These are phyloP conservation scores for Fraxinus albicans DNA, from an alignment of 305 asterid genomes.

Conservation along the genomic window DNA sequence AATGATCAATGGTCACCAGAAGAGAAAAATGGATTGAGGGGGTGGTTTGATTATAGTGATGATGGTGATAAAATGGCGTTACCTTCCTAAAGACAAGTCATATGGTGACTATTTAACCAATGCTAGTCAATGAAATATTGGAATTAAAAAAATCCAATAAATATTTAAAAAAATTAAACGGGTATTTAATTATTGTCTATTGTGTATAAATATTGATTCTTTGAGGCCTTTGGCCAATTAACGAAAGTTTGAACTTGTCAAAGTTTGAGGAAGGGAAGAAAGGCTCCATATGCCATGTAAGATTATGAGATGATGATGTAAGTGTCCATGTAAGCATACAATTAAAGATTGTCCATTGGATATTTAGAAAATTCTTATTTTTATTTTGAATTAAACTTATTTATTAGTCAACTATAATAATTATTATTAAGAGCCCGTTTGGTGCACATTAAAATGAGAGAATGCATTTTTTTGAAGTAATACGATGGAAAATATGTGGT, in stretches of 20 bases:
- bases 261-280: conserved; percentile 27
- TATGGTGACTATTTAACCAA: conserved; percentile 17
- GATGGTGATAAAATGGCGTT: background rate
- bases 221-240: conserved; percentile 31
- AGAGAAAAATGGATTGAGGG: background rate
- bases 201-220: conserved; percentile 11
- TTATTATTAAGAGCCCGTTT: too few species aligned
- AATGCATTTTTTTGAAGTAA: too few species aligned
- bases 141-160: background rate
- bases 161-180: background rate
- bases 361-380: background rate
- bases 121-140: conserved; percentile 39
- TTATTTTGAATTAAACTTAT: background rate
- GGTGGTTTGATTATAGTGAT: background rate
- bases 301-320: background rate
- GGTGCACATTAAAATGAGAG: too few species aligned
- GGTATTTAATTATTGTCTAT: conserved; percentile 17
- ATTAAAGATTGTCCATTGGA: background rate
- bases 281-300: background rate
- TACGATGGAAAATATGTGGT: too few species aligned
- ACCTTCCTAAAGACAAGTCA: background rate
- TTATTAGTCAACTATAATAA: background rate
- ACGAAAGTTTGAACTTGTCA: conserved; percentile 45
- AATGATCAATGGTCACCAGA: background rate
- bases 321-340: background rate